phyloP scores from a whole-genome alignment of 768 basidiomycete genomes.

The Tephrocybe sp. region DNA sequence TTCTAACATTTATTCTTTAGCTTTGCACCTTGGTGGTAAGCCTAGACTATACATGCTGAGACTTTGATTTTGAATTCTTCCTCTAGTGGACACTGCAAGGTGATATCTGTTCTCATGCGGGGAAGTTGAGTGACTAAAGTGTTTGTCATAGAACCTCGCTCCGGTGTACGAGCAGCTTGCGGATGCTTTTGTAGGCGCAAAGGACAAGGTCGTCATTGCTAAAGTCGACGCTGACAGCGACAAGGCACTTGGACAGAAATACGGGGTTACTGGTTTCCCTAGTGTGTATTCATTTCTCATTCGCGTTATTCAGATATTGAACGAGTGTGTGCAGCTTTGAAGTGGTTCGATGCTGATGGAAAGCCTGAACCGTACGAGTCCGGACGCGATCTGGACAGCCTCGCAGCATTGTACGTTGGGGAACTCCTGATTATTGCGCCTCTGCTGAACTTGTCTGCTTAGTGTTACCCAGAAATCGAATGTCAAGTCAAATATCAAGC shows the following conservation, averaged over 20 bases:
- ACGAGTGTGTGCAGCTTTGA: conserved; percentile 60
- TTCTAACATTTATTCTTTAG: conserved; percentile 33
- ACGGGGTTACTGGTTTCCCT: conserved; percentile 82
- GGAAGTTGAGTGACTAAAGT: conserved; percentile 3
- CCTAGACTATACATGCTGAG: not conserved
- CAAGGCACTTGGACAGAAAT: conserved; percentile 72
- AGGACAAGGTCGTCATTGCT: conserved; percentile 84
- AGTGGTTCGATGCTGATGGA: conserved; percentile 84
- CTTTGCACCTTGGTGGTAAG: conserved; percentile 87
- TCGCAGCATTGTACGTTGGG: conserved; percentile 70
- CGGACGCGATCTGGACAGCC: conserved; percentile 77
- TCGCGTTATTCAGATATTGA: not conserved
- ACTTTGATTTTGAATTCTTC: not conserved
- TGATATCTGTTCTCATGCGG: conserved; percentile 24
- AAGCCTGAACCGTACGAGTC: conserved; percentile 68
- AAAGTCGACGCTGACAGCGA: conserved; percentile 94
- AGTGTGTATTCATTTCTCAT: conserved; percentile 53
- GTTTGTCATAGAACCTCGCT: conserved; percentile 67
- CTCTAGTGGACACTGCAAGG: conserved; percentile 84
- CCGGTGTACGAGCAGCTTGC: conserved; percentile 88
- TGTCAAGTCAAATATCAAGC: conserved; percentile 85
- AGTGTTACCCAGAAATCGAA: conserved; percentile 78
- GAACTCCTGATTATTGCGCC: conserved; percentile 1
- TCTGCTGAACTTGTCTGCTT: not conserved
- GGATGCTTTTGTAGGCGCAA: conserved; percentile 77